Conservation (phyloP, 2,329 filamentous ascomycete species). For the Neonectria ditissima region DNA sequence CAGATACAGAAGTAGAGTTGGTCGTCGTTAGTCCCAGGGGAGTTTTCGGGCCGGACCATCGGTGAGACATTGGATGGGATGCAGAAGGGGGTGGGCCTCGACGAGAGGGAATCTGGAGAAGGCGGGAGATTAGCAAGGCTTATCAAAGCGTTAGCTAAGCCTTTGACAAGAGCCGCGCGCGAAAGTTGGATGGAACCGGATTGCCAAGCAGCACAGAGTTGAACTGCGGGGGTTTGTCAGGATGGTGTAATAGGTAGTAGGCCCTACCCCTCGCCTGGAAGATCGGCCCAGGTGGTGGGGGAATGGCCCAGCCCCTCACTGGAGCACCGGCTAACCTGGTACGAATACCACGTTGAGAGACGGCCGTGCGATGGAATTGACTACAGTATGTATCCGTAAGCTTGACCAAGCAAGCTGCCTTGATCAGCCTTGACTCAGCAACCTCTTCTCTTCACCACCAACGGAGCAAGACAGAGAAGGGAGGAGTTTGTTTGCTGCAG, state of each 20-base stretch:
- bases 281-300: constrained; percentile 7
- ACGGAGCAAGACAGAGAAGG: neutral
- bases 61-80: constrained; percentile 1
- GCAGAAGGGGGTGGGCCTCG: neutral
- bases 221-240: constrained; percentile 44
- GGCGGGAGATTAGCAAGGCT: constrained; percentile 17
- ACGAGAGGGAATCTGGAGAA: neutral
- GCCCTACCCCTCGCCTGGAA: constrained; percentile 2
- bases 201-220: constrained; percentile 20
- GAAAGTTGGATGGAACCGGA: constrained; percentile 11
- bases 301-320: neutral
- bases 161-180: constrained; percentile 35
- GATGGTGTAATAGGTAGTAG: constrained; percentile 47
- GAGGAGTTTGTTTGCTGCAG: neutral
- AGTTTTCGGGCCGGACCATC: neutral
- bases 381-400: too few relatives aligned
- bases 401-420: constrained; percentile 11
- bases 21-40: neutral
- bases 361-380: too few relatives aligned
- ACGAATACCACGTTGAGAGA: neutral
- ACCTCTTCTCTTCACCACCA: neutral
- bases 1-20: neutral
- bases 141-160: constrained; percentile 48
- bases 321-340: neutral
- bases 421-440: constrained; percentile 32